Evolutionary conservation across 129 eudicot species (phyloP), one percentile per base, ranked within the genome.

Genomic region (Artemisia argyi): DNA sequence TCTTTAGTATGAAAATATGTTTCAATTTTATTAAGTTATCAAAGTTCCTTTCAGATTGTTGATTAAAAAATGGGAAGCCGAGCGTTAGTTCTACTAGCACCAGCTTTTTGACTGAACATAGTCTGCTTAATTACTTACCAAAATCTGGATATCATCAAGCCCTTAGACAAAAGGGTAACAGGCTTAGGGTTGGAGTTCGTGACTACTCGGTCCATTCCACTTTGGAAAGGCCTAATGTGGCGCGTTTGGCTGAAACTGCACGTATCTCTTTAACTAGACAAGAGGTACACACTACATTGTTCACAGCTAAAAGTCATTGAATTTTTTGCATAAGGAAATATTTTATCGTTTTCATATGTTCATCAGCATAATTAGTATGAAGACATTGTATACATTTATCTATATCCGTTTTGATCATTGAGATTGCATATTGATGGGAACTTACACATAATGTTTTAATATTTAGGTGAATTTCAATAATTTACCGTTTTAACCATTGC

Each of bases 181-280:
- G 20, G 51, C 8, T 48, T 65, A 47, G 68, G 54, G 42, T 57
- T 10, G 55, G 73, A 63, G 81, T 32, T 60, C 79, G 88, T 20
- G 76, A 67, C 59, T 86, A 11, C 69, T 72, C 87, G 0, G 81
- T 59, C 17, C 72, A 64, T 65, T 90, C 85, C 56, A 80, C 81
- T 69, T 85, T 87, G 42, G 89, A 87, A n/a, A 85, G 96, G 15
- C 96, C 97, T 55, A 78, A 93, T 79, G 85, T 93, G 52, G 42
- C 72, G 19, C 88, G 84, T 53, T 82, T 90, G 68, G 96, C 97
- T 6, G 79, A 90, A 81, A 86, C 87, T 7, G 98, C 98, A 58
- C 97, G 97, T 14, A 89, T 93, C 59, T 89, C 96, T 53, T 91
- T 93, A 80, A 84, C 92, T 70, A 87, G 84, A 48, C 64, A 81